phyloP scores from a whole-genome alignment of 2,329 filamentous ascomycete species.

The Sporothrix humicola region DNA sequence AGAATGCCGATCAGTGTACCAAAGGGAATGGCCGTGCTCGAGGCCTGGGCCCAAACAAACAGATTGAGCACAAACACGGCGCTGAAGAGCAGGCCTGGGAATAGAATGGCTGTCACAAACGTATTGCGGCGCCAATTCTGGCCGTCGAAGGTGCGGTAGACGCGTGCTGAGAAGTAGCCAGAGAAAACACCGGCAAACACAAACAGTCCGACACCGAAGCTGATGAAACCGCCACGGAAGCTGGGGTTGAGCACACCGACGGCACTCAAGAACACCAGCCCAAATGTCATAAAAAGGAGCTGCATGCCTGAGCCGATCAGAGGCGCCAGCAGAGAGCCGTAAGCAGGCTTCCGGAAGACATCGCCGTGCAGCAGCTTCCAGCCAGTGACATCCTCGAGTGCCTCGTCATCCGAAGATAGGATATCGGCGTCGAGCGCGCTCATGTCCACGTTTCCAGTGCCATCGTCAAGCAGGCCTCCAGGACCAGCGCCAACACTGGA shows the following conservation, averaged over 20 bases:
- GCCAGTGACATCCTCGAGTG: slow-evolving; percentile 78
- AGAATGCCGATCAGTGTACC: slow-evolving; percentile 75
- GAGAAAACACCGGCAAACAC: slow-evolving; percentile 83
- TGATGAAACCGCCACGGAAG: slow-evolving; percentile 88
- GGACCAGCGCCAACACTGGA: slow-evolving; percentile 39
- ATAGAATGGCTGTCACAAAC: slow-evolving; percentile 74
- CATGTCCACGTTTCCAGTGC: slow-evolving; percentile 25
- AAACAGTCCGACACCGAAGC: slow-evolving; percentile 81
- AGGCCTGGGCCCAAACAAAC: slow-evolving; percentile 89
- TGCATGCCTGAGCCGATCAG: slow-evolving; percentile 86
- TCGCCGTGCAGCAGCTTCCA: slow-evolving; percentile 92
- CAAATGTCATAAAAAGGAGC: slow-evolving; percentile 78
- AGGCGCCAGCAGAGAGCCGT: slow-evolving; percentile 76
- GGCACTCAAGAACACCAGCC: slow-evolving; percentile 73
- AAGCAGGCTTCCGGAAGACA: slow-evolving; percentile 76
- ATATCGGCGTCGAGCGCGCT: slow-evolving; percentile 56
- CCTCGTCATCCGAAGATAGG: slow-evolving; percentile 70
- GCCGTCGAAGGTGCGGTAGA: slow-evolving; percentile 84
- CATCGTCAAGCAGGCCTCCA: slow-evolving; percentile 63
- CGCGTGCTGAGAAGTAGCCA: slow-evolving; percentile 82
- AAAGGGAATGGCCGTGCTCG: slow-evolving; percentile 85
- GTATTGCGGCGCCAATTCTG: slow-evolving; percentile 77
- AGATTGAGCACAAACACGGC: slow-evolving; percentile 81
- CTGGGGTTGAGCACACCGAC: slow-evolving; percentile 82
- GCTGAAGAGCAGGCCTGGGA: slow-evolving; percentile 78